A percentile compares a stretch with the other conserved stretches of the same genome.
Conservation (phyloP, 2,329 filamentous ascomycete genomes). For the Beauveria sp. region DNA sequence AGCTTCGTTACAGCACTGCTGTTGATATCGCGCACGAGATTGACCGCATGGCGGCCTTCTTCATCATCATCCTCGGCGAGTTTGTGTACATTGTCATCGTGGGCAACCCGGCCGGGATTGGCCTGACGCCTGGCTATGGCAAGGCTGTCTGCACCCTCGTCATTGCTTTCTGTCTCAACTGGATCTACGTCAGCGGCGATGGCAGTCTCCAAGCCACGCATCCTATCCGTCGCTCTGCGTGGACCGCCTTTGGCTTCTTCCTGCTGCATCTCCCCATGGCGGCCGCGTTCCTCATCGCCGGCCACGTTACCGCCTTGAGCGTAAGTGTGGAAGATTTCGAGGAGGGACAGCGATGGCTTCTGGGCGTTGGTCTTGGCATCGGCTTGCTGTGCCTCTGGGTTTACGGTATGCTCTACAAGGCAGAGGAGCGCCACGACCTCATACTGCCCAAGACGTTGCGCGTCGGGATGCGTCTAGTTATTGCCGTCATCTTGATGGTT, state of each 20-base stretch:
- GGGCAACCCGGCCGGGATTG: conserved; percentile 36
- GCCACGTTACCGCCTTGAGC: conserved; percentile 36
- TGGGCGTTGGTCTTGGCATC: conserved; percentile 37
- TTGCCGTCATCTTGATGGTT: conserved; percentile 25
- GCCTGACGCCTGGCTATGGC: conserved; percentile 34
- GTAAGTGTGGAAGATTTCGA: conserved; percentile 31
- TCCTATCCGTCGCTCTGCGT: conserved; percentile 36
- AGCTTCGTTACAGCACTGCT: conserved; percentile 37
- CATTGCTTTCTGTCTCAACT: conserved; percentile 43
- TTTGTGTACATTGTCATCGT: conserved; percentile 42
- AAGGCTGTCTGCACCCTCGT: conserved; percentile 41
- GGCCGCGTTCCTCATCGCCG: conserved; percentile 38
- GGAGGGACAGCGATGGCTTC: conserved; percentile 37
- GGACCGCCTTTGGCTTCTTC: conserved; percentile 38
- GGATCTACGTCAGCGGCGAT: conserved; percentile 41
- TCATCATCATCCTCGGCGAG: conserved; percentile 44
- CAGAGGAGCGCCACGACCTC: conserved; percentile 27
- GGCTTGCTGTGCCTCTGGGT: conserved; percentile 37
- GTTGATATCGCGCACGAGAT: conserved; percentile 43
- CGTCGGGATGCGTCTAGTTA: conserved; percentile 26
- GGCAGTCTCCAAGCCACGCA: conserved; percentile 35
- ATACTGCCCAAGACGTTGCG: conserved; percentile 27
- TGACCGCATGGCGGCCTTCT: conserved; percentile 42
- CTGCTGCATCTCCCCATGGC: conserved; percentile 37
- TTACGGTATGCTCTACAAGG: conserved; percentile 33